phyloP scores from a whole-genome alignment of 2,329 filamentous ascomycete genomes.

The Fusarium coicis region DNA sequence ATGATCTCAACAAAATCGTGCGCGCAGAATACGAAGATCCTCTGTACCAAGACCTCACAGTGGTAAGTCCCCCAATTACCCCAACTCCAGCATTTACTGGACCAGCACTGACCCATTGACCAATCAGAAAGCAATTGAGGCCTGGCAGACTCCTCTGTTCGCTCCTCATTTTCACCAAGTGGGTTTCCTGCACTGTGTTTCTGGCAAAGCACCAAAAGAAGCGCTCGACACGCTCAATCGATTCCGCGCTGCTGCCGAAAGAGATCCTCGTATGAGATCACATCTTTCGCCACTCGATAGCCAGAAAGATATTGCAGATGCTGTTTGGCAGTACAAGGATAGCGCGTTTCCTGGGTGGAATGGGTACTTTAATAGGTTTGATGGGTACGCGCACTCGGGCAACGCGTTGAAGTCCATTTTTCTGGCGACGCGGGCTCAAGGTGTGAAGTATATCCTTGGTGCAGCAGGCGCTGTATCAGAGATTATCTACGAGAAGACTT shows the following conservation, averaged over 20 bases:
- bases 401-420: conserved; percentile 62
- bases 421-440: conserved; percentile 49
- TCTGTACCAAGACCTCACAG: conserved; percentile 65
- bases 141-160: conserved; percentile 64
- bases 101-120: background rate
- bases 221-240: conserved; percentile 58
- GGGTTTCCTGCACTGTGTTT: conserved; percentile 59
- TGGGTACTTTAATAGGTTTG: conserved; percentile 68
- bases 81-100: background rate
- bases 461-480: conserved; percentile 45
- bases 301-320: conserved; percentile 52
- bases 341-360: conserved; percentile 61
- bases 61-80: conserved; percentile 51
- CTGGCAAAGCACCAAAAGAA: conserved; percentile 58
- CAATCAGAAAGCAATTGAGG: conserved; percentile 58
- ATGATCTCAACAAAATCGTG: conserved; percentile 71
- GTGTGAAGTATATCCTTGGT: conserved; percentile 38
- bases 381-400: conserved; percentile 66
- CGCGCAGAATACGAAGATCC: conserved; percentile 68
- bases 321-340: conserved; percentile 60
- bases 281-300: conserved; percentile 53
- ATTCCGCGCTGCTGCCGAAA: conserved; percentile 54
- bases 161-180: conserved; percentile 60
- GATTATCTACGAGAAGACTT: conserved; percentile 37
- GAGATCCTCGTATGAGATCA: conserved; percentile 52